Evolutionary conservation across 108 stramenopile species (phyloP).

Genomic region (Tribonema minus): DNA sequence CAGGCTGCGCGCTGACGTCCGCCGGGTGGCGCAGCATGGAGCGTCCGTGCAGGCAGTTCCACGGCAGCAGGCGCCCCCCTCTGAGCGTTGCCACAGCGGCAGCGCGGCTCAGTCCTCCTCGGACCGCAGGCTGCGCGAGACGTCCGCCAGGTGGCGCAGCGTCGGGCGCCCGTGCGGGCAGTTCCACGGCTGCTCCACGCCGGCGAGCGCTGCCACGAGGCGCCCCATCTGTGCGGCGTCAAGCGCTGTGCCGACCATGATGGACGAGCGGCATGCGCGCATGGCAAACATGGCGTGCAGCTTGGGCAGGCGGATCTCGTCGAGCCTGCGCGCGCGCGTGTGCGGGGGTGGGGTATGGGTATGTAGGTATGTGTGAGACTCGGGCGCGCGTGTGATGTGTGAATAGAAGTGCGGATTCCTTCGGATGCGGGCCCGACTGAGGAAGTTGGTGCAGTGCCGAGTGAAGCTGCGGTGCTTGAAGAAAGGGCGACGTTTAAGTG

Average conservation of each 20-base stretch:
- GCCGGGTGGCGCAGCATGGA: conserved; percentile 82
- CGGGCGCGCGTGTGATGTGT: no score
- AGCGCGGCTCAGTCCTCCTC: conserved; percentile 3
- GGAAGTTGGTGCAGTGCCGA: no score
- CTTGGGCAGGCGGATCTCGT: conserved; percentile 72
- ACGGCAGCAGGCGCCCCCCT: conserved; percentile 62
- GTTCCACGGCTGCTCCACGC: conserved; percentile 87
- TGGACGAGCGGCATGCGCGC: conserved; percentile 78
- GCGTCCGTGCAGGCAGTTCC: conserved; percentile 83
- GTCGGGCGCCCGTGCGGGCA: conserved; percentile 85
- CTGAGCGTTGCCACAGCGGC: neutral
- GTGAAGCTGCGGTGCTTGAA: no score
- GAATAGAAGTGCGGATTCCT: no score
- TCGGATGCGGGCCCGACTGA: no score
- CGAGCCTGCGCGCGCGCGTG: no score
- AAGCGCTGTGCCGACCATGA: conserved; percentile 91
- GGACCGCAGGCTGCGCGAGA: conserved; percentile 37
- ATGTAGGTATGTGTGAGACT: no score
- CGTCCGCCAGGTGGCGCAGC: conserved; percentile 71
- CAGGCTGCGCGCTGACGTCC: conserved; percentile 49
- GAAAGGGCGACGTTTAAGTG: no score
- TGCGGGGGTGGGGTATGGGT: neutral
- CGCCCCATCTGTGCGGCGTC: conserved; percentile 72
- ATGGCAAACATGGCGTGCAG: conserved; percentile 93
- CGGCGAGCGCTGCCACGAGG: conserved; percentile 71